Percentiles rank a stretch among this genome's conserved stretches.
These are phyloP conservation scores for Conringia planisiliqua DNA, from an alignment of 345 rosid genomes.

Conservation along the genomic window DNA sequence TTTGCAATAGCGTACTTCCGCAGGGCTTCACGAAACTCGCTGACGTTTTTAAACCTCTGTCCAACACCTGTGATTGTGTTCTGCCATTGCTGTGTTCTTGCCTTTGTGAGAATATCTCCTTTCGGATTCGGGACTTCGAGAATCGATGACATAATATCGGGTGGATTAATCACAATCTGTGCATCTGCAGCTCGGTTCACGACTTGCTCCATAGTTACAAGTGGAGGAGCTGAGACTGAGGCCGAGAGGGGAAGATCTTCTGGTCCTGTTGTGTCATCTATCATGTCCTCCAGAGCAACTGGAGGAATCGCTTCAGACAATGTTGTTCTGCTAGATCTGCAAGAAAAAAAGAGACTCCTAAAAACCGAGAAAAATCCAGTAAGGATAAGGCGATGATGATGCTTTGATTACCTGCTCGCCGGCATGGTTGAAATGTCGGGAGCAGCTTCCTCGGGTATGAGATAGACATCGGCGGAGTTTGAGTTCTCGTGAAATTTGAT, in stretches of 20 bases:
- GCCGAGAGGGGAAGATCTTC: conserved; percentile 29
- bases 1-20: conserved; percentile 90
- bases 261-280: conserved; percentile 50
- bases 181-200: conserved; percentile 40
- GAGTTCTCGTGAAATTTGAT: conserved; percentile 58
- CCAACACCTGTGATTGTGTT: conserved; percentile 87
- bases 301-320: conserved; percentile 68
- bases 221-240: conserved; percentile 38
- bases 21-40: conserved; percentile 81
- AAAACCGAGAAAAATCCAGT: neutral
- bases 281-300: conserved; percentile 37
- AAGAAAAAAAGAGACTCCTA: neutral
- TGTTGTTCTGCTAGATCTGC: conserved; percentile 87
- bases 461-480: conserved; percentile 53
- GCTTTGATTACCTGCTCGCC: conserved; percentile 64
- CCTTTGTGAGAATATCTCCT: conserved; percentile 55
- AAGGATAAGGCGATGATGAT: neutral
- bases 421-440: conserved; percentile 77
- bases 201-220: conserved; percentile 43
- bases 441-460: conserved; percentile 53
- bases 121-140: conserved; percentile 41
- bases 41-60: conserved; percentile 76
- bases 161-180: conserved; percentile 39
- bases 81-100: conserved; percentile 89
- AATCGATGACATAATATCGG: conserved; percentile 48